These are phyloP conservation scores for Zoysia pacifica DNA, from an alignment of 176 grass and related monocot genomes.

Conservation along the genomic window DNA sequence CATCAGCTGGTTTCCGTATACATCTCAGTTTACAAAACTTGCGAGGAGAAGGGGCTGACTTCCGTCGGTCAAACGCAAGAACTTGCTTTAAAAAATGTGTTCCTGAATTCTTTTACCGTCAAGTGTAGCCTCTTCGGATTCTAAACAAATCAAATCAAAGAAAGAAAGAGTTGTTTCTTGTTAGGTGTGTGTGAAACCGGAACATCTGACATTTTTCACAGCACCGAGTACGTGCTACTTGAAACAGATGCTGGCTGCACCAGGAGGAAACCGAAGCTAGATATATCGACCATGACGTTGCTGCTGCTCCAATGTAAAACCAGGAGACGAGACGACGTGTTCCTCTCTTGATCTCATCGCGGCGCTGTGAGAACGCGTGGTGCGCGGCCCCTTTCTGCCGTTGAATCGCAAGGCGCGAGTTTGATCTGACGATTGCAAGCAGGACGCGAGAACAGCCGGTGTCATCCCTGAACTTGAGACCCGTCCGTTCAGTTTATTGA, in stretches of 20 bases:
- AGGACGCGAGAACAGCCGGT: neutral
- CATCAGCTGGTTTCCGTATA: neutral
- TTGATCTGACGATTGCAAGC: neutral
- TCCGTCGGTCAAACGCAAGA: conserved; percentile 16
- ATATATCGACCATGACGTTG: neutral
- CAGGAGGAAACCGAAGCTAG: neutral
- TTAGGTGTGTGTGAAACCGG: neutral
- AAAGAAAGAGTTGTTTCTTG: neutral
- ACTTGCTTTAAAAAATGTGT: neutral
- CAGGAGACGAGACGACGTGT: neutral
- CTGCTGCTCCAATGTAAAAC: neutral
- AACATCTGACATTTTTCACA: neutral
- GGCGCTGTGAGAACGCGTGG: conserved; percentile 28
- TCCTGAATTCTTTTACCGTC: neutral
- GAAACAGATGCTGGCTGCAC: neutral
- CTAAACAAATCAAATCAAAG: neutral
- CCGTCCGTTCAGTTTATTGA: conserved; percentile 13
- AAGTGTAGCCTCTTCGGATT: neutral
- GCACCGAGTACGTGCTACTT: neutral
- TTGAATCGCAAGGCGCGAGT: neutral
- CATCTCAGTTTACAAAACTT: neutral
- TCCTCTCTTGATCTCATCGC: neutral
- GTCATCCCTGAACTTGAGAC: neutral
- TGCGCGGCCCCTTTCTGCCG: neutral
- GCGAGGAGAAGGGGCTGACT: neutral